Evolutionary conservation across 2,329 filamentous ascomycete genomes (phyloP).

Genomic region (Trichophyton rubrum): DNA sequence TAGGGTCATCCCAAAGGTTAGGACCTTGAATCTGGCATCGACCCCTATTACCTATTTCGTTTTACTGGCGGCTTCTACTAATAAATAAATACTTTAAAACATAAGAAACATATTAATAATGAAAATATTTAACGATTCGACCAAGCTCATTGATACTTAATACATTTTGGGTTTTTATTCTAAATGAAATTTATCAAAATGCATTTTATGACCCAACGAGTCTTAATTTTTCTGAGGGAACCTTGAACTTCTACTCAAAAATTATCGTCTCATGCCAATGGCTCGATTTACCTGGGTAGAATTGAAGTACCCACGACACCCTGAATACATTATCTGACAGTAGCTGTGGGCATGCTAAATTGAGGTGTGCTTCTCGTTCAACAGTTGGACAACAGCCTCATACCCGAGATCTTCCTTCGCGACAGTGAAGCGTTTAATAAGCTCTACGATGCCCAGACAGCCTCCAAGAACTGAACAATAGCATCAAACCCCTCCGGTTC

Average conservation of each 20-base stretch:
- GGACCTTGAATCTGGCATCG: conserved; percentile 44
- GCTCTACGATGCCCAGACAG: not conserved
- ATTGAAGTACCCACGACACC: too few species aligned
- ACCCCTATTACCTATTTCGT: not conserved
- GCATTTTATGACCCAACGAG: too few species aligned
- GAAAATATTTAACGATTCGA: too few species aligned
- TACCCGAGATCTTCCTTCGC: not conserved
- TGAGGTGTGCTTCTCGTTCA: not conserved
- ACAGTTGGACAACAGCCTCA: not conserved
- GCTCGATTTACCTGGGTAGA: too few species aligned
- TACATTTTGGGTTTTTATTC: too few species aligned
- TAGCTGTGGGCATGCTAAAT: not conserved
- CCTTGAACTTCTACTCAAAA: too few species aligned
- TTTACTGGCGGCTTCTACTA: not conserved
- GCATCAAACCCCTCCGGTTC: conserved; percentile 36
- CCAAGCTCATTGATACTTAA: too few species aligned
- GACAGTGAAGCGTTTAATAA: not conserved
- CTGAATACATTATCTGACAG: not conserved
- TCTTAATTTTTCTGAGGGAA: too few species aligned
- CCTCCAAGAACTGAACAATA: conserved; percentile 26
- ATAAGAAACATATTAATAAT: too few species aligned
- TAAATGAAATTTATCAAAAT: too few species aligned
- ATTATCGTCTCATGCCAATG: too few species aligned
- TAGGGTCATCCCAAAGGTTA: conserved; percentile 52
- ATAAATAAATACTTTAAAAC: not conserved